Evolutionary conservation across 2,329 filamentous ascomycete genomes (phyloP), one percentile per base, ranked within the genome.

Genomic region (Penicillium sp.): DNA sequence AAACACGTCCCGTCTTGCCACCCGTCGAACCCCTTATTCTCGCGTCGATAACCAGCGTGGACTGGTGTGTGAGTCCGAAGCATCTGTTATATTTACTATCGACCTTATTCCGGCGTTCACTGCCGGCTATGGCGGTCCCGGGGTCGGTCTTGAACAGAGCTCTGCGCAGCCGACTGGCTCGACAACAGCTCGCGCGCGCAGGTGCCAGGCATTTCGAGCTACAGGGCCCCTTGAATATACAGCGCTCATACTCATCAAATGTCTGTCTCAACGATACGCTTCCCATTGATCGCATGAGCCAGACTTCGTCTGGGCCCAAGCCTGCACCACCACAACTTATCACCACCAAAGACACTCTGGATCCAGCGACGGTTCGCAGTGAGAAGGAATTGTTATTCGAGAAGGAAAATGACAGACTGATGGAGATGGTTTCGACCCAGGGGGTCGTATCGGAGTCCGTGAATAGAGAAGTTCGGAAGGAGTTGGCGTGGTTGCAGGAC

Each of bases 401-500:
- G 18, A 25, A 35, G 28, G 29, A 31, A 38, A 41, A 36, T 20
- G 36, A 39, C 18, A 18, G 25, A 9, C 29, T 48, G 28, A 45
- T 45, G 45, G 41, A 35, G 15, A 45, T 47, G 27, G 41, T 40
- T 11, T 7, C 26, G 16, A 30, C 31, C 25, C 53, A 27, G 4
- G 25, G 4, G 25, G 14, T 27, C 6, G n/a, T 14, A 3, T 8
- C 30, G 8, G 11, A 14, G 10, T 9, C 10, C 6, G 13, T 29
- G 2, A 40, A 25, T 8, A 33, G 29, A 10, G 18, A n/a, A 8
- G 17, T 40, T 19, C 23, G 23, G 10, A 13, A 33, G 17, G 37
- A 40, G 10, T 27, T 40, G 30, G 28, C 21, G 16, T 39, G 36
- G 36, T 11, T 39, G 17, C 11, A 39, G 13, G 89, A 96, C 60